These are phyloP conservation scores for Erodium texanum DNA, from an alignment of 441 rosid species.

Conservation along the genomic window DNA sequence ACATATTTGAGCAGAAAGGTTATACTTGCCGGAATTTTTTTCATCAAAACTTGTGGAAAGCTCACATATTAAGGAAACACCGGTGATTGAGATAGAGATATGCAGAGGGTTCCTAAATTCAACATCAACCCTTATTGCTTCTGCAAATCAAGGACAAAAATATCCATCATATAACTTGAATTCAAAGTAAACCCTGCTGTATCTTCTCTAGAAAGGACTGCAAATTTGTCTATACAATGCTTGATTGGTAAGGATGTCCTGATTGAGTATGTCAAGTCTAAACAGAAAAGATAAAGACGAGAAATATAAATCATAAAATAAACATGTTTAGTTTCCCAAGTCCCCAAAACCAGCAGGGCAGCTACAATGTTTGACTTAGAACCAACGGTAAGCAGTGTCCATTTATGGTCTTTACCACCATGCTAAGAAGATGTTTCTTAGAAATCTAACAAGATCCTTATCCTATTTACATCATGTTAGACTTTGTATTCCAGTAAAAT, in stretches of 20 bases:
- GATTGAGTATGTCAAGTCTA: conserved; percentile 1
- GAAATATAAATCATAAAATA: conserved; percentile 3
- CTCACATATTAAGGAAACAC: conserved; percentile 74
- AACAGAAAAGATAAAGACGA: background rate
- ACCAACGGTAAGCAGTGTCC: background rate
- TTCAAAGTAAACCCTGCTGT: background rate
- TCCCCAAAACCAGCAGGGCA: conserved; percentile 5
- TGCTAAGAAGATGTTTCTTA: conserved; percentile 1
- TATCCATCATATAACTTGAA: background rate
- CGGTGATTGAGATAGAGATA: conserved; percentile 57
- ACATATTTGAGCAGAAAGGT: conserved; percentile 11
- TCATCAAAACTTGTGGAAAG: conserved; percentile 57
- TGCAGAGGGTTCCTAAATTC: conserved; percentile 80
- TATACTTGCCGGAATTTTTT: conserved; percentile 42
- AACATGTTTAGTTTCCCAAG: background rate
- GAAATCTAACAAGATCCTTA: background rate
- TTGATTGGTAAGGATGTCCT: background rate
- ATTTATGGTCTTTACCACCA: background rate
- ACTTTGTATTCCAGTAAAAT: conserved; percentile 1
- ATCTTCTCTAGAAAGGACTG: conserved; percentile 1
- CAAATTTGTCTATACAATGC: background rate
- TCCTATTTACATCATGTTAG: conserved; percentile 4
- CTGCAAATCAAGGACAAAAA: conserved; percentile 37
- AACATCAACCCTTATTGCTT: conserved; percentile 61
- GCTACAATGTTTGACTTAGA: conserved; percentile 1